Evolutionary conservation across 345 rosid species (phyloP).

Genomic region (Boechera retrofracta): DNA sequence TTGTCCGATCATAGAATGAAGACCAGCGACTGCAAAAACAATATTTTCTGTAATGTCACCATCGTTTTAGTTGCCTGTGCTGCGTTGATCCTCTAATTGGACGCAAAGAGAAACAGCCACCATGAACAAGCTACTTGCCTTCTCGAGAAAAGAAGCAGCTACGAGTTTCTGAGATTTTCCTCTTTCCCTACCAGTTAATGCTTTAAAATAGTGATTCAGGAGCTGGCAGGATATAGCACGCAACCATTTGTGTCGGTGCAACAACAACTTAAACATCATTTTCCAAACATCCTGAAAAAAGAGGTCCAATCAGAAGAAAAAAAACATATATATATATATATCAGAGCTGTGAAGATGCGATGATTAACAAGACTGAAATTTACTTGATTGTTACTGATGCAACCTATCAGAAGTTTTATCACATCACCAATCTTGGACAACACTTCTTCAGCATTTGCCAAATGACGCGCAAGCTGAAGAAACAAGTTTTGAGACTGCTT

Average conservation of each 20-base stretch:
- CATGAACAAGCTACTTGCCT: no score
- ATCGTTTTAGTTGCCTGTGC: no score
- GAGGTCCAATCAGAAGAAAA: conserved; percentile 40
- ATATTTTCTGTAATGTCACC: no score
- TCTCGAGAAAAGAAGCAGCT: no score
- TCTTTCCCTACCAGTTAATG: no score
- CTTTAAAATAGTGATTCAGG: conserved; percentile 52
- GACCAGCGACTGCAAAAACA: no score
- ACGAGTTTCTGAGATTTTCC: no score
- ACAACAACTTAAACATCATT: conserved; percentile 58
- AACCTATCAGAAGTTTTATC: conserved; percentile 60
- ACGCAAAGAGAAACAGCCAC: no score
- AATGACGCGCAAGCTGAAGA: conserved; percentile 56
- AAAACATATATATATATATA: no score
- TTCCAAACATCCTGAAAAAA: conserved; percentile 65
- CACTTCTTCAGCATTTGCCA: conserved; percentile 64
- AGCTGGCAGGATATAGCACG: conserved; percentile 65
- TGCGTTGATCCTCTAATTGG: no score
- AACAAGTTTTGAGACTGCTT: conserved; percentile 52
- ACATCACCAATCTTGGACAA: conserved; percentile 56
- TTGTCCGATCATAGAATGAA: no score
- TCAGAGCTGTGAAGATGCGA: no score
- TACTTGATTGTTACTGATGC: conserved; percentile 44
- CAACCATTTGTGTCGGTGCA: conserved; percentile 74
- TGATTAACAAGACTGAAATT: conserved; percentile 45